phyloP scores from a whole-genome alignment of 139 green algal species.

The Chlamydomonas sp. region DNA sequence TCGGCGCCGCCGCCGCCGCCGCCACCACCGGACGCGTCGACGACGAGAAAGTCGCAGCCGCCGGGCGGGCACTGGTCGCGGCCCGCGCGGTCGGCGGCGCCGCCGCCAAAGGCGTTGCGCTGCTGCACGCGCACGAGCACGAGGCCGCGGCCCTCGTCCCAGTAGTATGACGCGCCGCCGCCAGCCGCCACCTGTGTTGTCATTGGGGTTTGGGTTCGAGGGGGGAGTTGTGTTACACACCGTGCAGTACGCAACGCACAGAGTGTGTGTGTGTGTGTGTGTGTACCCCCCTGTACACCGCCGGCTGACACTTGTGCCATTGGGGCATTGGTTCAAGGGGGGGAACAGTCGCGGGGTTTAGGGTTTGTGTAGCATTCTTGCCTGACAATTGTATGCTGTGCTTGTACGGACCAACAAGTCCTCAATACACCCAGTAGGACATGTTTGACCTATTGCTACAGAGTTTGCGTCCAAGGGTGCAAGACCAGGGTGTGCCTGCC shows the following conservation, averaged over 20 bases:
- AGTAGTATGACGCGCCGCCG: neutral
- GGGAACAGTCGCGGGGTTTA: too few species aligned
- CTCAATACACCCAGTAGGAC: too few species aligned
- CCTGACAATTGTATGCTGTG: too few species aligned
- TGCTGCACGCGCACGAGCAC: neutral
- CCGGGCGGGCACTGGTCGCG: neutral
- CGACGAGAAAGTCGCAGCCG: neutral
- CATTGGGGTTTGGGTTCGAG: neutral
- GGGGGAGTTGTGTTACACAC: neutral
- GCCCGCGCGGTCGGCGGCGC: neutral
- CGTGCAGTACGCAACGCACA: too few species aligned
- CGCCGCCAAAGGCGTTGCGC: neutral
- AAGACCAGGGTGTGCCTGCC: too few species aligned
- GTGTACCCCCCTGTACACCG: neutral
- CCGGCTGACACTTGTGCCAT: neutral
- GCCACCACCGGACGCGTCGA: neutral
- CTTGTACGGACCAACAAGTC: too few species aligned
- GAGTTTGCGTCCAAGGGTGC: too few species aligned
- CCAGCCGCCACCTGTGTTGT: neutral
- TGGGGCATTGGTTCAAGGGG: neutral
- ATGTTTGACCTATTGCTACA: too few species aligned
- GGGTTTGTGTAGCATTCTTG: too few species aligned
- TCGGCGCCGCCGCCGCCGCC: too few species aligned
- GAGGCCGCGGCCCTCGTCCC: neutral
- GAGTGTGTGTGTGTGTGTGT: conserved; percentile 4